A percentile compares a stretch with the other conserved stretches of the same genome.
Evolutionary conservation across 345 rosid species (phyloP).

Genomic region (Eucalyptus fibrosa): DNA sequence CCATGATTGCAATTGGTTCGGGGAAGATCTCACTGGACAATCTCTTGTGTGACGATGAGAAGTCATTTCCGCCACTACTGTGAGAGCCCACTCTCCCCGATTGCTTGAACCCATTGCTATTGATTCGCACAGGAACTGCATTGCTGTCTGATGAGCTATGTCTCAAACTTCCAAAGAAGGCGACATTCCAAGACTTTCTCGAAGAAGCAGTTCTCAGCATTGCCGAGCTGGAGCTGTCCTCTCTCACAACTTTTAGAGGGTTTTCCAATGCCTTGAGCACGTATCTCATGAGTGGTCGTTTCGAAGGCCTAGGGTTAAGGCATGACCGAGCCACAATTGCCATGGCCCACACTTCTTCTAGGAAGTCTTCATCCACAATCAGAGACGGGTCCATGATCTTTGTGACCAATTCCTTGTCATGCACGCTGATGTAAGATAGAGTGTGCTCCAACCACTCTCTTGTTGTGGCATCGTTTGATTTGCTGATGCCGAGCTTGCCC

Average conservation of each 20-base stretch:
- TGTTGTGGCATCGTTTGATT: slow-evolving; percentile 39
- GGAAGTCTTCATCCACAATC: slow-evolving; percentile 75
- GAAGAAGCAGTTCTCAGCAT: slow-evolving; percentile 69
- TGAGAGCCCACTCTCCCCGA: slow-evolving; percentile 42
- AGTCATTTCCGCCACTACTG: slow-evolving; percentile 41
- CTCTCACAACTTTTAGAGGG: slow-evolving; percentile 80
- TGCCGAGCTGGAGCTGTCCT: slow-evolving; percentile 46
- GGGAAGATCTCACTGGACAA: slow-evolving; percentile 51
- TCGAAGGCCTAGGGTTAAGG: slow-evolving; percentile 73
- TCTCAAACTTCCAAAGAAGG: slow-evolving; percentile 78
- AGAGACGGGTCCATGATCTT: slow-evolving; percentile 79
- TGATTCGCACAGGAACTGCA: slow-evolving; percentile 4
- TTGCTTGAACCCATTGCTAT: slow-evolving; percentile 28
- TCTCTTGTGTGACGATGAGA: slow-evolving; percentile 43
- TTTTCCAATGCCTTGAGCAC: slow-evolving; percentile 86
- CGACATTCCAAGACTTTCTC: slow-evolving; percentile 58
- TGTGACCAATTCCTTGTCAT: slow-evolving; percentile 58
- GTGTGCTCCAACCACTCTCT: slow-evolving; percentile 49
- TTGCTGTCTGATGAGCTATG: slow-evolving; percentile 48
- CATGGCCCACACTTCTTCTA: slow-evolving; percentile 99
- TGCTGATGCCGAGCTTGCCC: slow-evolving; percentile 77
- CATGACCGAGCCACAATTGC: slow-evolving; percentile 89
- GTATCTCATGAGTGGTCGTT: slow-evolving; percentile 75
- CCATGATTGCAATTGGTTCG: slow-evolving; percentile 28
- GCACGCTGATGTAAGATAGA: slow-evolving; percentile 42